Base-by-base conservation (phyloP, 768 basidiomycete genomes). In the Tremella mesenterica region DNA sequence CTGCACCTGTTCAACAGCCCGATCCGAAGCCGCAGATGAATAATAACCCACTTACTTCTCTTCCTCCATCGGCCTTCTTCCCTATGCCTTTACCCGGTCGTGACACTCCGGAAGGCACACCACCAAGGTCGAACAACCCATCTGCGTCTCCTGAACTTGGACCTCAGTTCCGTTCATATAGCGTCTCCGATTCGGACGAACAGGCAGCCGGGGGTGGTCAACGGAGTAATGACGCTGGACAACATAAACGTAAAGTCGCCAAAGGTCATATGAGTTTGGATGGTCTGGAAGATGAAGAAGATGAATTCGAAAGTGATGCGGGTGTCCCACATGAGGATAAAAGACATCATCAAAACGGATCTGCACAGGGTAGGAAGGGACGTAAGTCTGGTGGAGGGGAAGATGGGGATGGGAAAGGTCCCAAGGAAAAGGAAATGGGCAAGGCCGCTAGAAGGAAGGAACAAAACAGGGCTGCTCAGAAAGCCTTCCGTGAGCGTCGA, bases 401-500 rank as follows among this genome's bases (percentile, higher is more conserved):
- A 14, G 50, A 23, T 23, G 47, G 47, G n/a, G 47, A 57, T 18
- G 61, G 27, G 9, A 34, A 31, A n/a, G 43, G 38, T 14, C 50
- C 43, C 26, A n/a, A 21, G 20, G 53, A 48, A n/a, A 61, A 64
- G 50, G 60, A 64, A 33, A 30, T 54, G 5, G 55, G 51, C 29
- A 65, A 69, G 52, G 67, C 67, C 21, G 62, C 59, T 18, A 92
- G 93, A 69, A 83, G 93, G 58, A 97, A 97, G 76, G 88, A 96
- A 64, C 93, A 97, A 75, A 99, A 99, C 64, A 80, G 93, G 51
- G 90, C 91, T 2, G 93, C 93, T 6, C 95, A 99, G 74, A 83
- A 93, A 49, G 93, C 93, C 1, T 99, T 99, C 77, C 79, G 93
- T 51, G 95, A 97, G 74, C 81, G 93, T 57, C 92, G 96, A 75